Conservation (phyloP, 129 eudicot genomes). For the carrot (Daucus carota) region DNA sequence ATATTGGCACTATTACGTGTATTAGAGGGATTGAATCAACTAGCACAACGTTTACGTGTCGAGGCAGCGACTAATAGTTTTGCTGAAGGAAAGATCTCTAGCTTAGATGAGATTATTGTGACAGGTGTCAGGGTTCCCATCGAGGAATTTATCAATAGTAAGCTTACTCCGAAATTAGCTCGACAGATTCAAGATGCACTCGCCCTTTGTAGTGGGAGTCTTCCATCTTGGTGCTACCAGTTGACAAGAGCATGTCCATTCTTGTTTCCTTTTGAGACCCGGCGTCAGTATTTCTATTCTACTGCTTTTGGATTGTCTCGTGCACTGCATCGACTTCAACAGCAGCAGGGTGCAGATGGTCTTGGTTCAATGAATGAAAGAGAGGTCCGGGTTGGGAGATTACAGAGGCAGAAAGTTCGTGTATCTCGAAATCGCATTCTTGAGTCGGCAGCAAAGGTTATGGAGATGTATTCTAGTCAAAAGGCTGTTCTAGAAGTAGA, state of each 20-base stretch:
- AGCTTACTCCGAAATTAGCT: conserved; percentile 91
- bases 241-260: conserved; percentile 90
- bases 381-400: conserved; percentile 76
- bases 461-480: conserved; percentile 98
- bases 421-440: conserved; percentile 85
- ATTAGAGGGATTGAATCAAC: conserved; percentile 91
- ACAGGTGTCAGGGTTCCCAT: conserved; percentile 51
- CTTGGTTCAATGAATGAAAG: conserved; percentile 72
- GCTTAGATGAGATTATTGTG: conserved; percentile 45
- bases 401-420: conserved; percentile 97
- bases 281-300: conserved; percentile 87
- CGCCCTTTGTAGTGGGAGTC: conserved; percentile 96
- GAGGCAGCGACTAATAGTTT: conserved; percentile 52
- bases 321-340: conserved; percentile 85
- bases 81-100: conserved; percentile 61
- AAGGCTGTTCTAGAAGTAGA: conserved; percentile 98
- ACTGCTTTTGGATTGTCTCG: conserved; percentile 96
- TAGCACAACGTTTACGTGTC: conserved; percentile 77
- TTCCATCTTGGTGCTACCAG: conserved; percentile 98
- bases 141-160: conserved; percentile 78
- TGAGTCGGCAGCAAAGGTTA: conserved; percentile 96
- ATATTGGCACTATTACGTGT: conserved; percentile 79
- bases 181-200: conserved; percentile 97
- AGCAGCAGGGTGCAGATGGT: conserved; percentile 95
- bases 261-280: conserved; percentile 86